Conservation (phyloP, 345 rosid genomes). For the Combretum micranthum region DNA sequence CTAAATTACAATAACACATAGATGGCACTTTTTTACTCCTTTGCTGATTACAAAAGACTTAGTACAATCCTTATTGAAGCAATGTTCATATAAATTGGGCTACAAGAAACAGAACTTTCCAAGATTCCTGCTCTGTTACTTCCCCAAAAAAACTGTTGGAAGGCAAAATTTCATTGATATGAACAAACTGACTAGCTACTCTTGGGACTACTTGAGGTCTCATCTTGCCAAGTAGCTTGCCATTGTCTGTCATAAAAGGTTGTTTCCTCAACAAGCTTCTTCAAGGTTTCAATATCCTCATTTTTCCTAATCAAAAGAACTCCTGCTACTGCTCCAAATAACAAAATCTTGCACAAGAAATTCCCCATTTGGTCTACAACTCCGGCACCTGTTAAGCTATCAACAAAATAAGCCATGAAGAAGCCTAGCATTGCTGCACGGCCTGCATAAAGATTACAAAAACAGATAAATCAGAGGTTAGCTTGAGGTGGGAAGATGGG, state of each 20-base stretch:
- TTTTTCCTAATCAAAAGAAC: conserved; percentile 76
- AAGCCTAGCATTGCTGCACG: conserved; percentile 96
- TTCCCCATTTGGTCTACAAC: conserved; percentile 96
- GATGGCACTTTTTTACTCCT: too few relatives aligned
- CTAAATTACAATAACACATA: too few relatives aligned
- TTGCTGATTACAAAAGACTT: too few relatives aligned
- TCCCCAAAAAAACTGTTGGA: too few relatives aligned
- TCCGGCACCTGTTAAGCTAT: conserved; percentile 88
- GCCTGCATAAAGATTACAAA: conserved; percentile 29
- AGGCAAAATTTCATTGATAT: too few relatives aligned
- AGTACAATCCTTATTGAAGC: too few relatives aligned
- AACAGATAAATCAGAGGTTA: too few relatives aligned
- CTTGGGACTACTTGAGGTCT: conserved; percentile 1
- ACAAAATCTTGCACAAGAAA: conserved; percentile 83
- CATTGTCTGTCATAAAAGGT: conserved; percentile 91
- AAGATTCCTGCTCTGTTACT: too few relatives aligned
- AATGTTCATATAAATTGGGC: too few relatives aligned
- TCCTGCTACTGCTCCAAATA: conserved; percentile 79
- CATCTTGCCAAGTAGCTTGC: conserved; percentile 92
- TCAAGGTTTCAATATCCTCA: conserved; percentile 67
- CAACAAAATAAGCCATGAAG: conserved; percentile 97
- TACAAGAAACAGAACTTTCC: too few relatives aligned
- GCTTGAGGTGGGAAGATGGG: neutral
- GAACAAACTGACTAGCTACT: too few relatives aligned
- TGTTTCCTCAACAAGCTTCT: conserved; percentile 74